Evolutionary conservation across 805 yeast species (phyloP), one percentile per base, ranked within the genome.

Genomic region (Kuraishia ogatae): DNA sequence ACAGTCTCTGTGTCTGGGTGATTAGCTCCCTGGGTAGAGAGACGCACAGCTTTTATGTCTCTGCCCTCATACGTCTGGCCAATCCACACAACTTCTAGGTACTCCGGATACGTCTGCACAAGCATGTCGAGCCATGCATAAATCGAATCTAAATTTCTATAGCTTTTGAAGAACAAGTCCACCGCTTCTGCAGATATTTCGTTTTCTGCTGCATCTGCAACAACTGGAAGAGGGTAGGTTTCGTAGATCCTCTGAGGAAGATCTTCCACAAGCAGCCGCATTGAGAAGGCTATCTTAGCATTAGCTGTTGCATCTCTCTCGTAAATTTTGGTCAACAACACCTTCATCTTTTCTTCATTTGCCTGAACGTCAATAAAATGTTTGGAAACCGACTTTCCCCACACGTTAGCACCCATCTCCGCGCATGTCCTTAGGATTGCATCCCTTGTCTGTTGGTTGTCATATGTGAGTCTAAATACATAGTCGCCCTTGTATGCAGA

Each of bases 1-100:
- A 90, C 78, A 0, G 93, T 87, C 66, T 78, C 79, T 50, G 79
- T 73, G 48, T 56, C 57, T 15, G 63, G 65, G 4, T 69, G 73
- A 51, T 72, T 73, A 7, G 43, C 43, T 4, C 43, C 43, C 51
- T 76, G 75, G 1, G 84, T 75, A 1, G 84, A 74, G 26, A 90
- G 66, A 61, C 87, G 87, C 22, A 89, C 70, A 0, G 87, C 89
- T 53, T 80, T 82, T 64, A 85, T 77, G 26, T 81, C 82, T 54
- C 94, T 74, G 5, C 89, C 89, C 68, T 90, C 96, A 64, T 69
- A 81, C 0, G 96, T 87, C 55, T 76, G 76, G 1, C 97, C 97
- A 17, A 89, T 79, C 61, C 78, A 73, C 64, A 87, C 90, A 19
- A 87, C 66, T 2, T 67, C 68, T n/a, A 89, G 77, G 8, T 85